Conservation (phyloP, 2,329 filamentous ascomycete genomes). For the Epichloe sylvatica region DNA sequence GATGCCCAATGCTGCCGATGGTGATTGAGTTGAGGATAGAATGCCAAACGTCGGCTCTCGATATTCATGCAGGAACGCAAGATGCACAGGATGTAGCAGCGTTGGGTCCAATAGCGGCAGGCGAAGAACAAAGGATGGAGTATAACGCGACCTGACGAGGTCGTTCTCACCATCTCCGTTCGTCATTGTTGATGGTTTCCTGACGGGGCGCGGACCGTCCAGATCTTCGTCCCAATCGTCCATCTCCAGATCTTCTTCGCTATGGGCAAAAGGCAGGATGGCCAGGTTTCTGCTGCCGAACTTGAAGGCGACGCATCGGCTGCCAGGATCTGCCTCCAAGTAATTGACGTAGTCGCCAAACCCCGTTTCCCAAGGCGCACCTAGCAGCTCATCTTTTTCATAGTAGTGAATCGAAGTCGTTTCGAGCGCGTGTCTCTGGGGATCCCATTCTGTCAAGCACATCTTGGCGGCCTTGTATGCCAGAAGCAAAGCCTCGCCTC, state of each 20-base stretch:
- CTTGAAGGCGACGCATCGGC: slow-evolving; percentile 84
- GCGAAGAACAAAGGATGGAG: slow-evolving; percentile 82
- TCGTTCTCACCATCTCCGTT: slow-evolving; percentile 20
- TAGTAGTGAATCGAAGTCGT: slow-evolving; percentile 97
- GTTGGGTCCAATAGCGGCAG: slow-evolving; percentile 77
- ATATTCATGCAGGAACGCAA: slow-evolving; percentile 92
- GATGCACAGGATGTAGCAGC: slow-evolving; percentile 76
- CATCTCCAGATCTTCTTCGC: slow-evolving; percentile 78
- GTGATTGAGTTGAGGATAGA: slow-evolving; percentile 60
- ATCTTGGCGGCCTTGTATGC: slow-evolving; percentile 86
- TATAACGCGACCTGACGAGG: slow-evolving; percentile 49
- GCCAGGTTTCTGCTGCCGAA: slow-evolving; percentile 82
- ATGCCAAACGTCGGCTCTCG: slow-evolving; percentile 95
- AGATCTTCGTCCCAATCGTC: slow-evolving; percentile 79
- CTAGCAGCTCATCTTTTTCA: slow-evolving; percentile 79
- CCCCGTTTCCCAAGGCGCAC: slow-evolving; percentile 67
- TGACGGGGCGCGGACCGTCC: slow-evolving; percentile 50
- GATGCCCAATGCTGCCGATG: slow-evolving; percentile 65
- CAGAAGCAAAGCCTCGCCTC: slow-evolving; percentile 70
- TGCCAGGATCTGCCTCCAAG: slow-evolving; percentile 77
- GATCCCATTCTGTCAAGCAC: slow-evolving; percentile 88
- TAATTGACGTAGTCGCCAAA: slow-evolving; percentile 66
- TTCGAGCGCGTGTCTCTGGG: slow-evolving; percentile 60
- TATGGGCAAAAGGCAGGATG: slow-evolving; percentile 81
- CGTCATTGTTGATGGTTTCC: slow-evolving; percentile 23